These are phyloP conservation scores for Amyloporia xantha DNA, from an alignment of 768 basidiomycete species.

Conservation along the genomic window DNA sequence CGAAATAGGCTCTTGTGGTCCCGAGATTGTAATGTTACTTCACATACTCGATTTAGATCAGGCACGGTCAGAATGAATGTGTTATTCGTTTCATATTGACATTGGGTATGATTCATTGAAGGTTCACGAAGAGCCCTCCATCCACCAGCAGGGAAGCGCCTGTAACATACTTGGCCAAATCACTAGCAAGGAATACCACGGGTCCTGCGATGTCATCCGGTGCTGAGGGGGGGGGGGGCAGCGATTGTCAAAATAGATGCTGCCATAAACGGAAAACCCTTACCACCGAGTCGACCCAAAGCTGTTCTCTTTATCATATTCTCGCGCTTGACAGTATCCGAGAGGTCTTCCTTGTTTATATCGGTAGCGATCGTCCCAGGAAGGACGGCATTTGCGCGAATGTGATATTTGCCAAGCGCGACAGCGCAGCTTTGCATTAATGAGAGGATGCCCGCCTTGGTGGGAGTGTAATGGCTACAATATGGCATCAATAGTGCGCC, in stretches of 20 bases:
- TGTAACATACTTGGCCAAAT: slow-evolving; percentile 64
- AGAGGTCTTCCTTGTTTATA: slow-evolving; percentile 72
- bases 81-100: not conserved
- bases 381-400: slow-evolving; percentile 65
- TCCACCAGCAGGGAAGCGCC: slow-evolving; percentile 62
- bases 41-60: not conserved
- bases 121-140: slow-evolving; percentile 69
- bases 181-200: slow-evolving; percentile 66
- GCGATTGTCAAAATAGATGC: not conserved
- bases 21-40: not conserved
- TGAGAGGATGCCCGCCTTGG: slow-evolving; percentile 71
- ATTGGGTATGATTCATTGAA: slow-evolving; percentile 37
- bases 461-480: slow-evolving; percentile 66
- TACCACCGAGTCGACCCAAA: slow-evolving; percentile 60
- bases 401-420: slow-evolving; percentile 69
- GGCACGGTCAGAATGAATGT: not conserved
- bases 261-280: slow-evolving; percentile 13
- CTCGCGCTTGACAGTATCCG: slow-evolving; percentile 49
- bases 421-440: slow-evolving; percentile 78
- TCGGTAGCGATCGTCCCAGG: slow-evolving; percentile 74
- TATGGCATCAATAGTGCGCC: not conserved
- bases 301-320: slow-evolving; percentile 60
- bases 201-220: slow-evolving; percentile 73
- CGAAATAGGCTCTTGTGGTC: not conserved
- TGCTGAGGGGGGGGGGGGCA: slow-evolving; percentile 22